Conservation (phyloP, 2,329 filamentous ascomycete genomes). For the Fulvia fulva region DNA sequence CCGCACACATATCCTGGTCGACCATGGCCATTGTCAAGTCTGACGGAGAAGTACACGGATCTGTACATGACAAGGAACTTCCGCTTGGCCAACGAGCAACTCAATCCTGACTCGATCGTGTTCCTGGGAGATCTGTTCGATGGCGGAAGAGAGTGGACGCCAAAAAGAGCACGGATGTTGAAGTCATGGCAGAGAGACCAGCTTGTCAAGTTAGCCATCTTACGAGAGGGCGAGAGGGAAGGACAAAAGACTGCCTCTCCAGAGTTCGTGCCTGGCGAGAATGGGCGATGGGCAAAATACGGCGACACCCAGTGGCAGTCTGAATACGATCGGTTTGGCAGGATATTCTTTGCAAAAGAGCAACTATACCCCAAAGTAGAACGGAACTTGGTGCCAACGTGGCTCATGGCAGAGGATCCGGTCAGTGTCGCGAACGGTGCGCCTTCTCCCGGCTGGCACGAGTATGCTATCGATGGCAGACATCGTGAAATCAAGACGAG, state of each 20-base stretch:
- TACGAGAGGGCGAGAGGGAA: conserved; percentile 19
- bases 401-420: conserved; percentile 20
- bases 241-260: conserved; percentile 22
- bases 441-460: conserved; percentile 60
- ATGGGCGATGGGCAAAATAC: conserved; percentile 60
- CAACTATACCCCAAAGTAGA: conserved; percentile 31
- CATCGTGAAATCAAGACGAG: conserved; percentile 77
- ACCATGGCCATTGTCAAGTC: conserved; percentile 64
- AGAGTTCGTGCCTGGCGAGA: conserved; percentile 29
- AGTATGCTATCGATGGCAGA: conserved; percentile 54
- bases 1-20: conserved; percentile 91
- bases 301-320: conserved; percentile 78
- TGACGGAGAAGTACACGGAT: conserved; percentile 74
- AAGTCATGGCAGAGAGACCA: conserved; percentile 19
- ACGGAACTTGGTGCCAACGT: conserved; percentile 21
- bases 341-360: conserved; percentile 64
- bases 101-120: conserved; percentile 82
- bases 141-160: conserved; percentile 91
- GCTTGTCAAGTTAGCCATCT: conserved; percentile 19
- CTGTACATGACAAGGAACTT: conserved; percentile 85
- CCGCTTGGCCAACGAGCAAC: conserved; percentile 65
- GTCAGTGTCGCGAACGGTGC: conserved; percentile 29
- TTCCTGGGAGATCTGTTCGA: conserved; percentile 96
- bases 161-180: conserved; percentile 42
- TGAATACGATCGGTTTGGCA: conserved; percentile 82